Base-by-base conservation (phyloP, 2,329 filamentous ascomycete genomes). In the Xylariaceae sp. region DNA sequence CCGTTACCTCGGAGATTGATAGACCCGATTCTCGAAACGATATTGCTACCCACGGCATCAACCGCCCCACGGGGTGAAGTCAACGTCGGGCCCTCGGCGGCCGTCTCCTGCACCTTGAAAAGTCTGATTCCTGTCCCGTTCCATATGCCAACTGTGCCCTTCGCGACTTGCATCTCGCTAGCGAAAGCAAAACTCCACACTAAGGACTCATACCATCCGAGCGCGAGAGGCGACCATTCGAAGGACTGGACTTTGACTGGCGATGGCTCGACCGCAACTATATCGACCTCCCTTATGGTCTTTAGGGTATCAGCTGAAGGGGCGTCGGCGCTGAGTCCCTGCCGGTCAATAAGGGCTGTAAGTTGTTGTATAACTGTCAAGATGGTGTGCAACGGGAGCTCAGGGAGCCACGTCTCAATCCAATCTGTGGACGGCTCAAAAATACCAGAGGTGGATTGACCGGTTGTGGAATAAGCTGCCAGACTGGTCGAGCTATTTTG, bases 181-280 rank as follows among this genome's bases (percentile, higher is more conserved):
- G 86, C 83, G 64, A 96, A 97, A 42, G 96, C 82, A 57, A 96
- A 88, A 14, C 89, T 85, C 93, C 93, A 98, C 8, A 98, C 75
- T 11, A 97, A 74, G 5, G 88, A 92, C 66, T 96, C 89, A 65
- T 97, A 96, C 93, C 93, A 97, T 39, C 91, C 92, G 40, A 97
- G 75, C 0, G 88, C 86, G 25, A 95, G 73, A 0, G 88, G 84
- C 3, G 90, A 92, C 92, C 92, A 97, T 68, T 95, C 89, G 60
- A 97, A 97, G 12, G 88, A 85, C 62, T 96, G 91, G 14, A 93
- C 85, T 23, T 86, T 79, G 42, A 88, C 77, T 0, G 85, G 75
- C 1, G 82, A 82, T 1, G 86, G 79, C 37, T 95, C 89, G 29
- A 95, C 80, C 7, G 82, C 84, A 8, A 82, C 76, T 35, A 94